A percentile compares a stretch with the other conserved stretches of the same genome.
These are phyloP conservation scores for Puccinia coronata DNA, from an alignment of 1,284 basidiomycete genomes.

Conservation along the genomic window DNA sequence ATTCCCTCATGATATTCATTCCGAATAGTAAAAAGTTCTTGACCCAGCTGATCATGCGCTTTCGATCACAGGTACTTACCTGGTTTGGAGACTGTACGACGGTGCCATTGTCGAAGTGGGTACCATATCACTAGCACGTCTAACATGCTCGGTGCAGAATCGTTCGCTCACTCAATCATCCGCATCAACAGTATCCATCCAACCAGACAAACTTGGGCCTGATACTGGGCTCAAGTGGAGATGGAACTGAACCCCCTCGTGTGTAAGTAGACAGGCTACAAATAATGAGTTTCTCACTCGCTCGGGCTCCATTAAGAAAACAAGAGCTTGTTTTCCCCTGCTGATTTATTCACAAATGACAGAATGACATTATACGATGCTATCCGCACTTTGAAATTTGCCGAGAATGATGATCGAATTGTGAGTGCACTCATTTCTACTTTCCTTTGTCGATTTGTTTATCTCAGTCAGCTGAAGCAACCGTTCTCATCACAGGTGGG, in stretches of 20 bases:
- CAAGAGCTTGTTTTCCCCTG: not conserved
- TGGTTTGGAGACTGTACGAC: slow-evolving; percentile 58
- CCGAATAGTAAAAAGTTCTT: not conserved
- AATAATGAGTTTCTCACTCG: not conserved
- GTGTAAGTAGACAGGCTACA: slow-evolving; percentile 13
- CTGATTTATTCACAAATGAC: not conserved
- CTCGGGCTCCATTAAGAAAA: no score
- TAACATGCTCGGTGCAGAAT: slow-evolving; percentile 51
- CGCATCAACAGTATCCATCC: slow-evolving; percentile 42
- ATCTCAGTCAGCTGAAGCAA: not conserved
- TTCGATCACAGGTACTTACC: slow-evolving; percentile 52
- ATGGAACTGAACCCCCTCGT: slow-evolving; percentile 46
- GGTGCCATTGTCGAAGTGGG: slow-evolving; percentile 57
- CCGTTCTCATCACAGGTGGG: slow-evolving; percentile 55
- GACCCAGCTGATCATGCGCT: not conserved
- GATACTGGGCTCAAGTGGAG: slow-evolving; percentile 40
- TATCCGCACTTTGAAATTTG: slow-evolving; percentile 59
- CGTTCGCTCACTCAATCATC: slow-evolving; percentile 53
- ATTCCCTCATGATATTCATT: not conserved
- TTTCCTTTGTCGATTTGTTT: not conserved
- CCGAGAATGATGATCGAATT: slow-evolving; percentile 59
- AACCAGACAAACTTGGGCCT: slow-evolving; percentile 45
- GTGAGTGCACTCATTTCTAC: slow-evolving; percentile 44
- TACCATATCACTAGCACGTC: slow-evolving; percentile 51
- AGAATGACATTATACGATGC: slow-evolving; percentile 60